Evolutionary conservation across 805 yeast species (phyloP), one percentile per base, ranked within the genome.

Genomic region (Myxozyma kluyveri): DNA sequence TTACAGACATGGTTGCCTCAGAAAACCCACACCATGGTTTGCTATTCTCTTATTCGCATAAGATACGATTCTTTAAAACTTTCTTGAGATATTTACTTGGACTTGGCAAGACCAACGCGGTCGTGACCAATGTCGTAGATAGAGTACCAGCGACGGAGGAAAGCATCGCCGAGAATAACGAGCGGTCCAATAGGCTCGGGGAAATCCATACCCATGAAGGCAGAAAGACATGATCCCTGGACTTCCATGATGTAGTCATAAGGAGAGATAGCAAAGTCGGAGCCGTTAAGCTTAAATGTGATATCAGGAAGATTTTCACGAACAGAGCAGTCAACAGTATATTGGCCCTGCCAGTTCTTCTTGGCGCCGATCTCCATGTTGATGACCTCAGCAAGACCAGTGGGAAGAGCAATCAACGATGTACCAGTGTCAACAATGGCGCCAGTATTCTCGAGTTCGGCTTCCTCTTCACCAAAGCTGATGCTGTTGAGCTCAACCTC

Each of bases 381-480:
- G 69, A 93, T 75, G 64, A 93, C 86, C 75, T 93, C 99, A 45
- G 99, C 98, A 67, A 93, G 76, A 47, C 93, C 91, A 24, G 96
- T 84, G 63, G 99, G 99, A 67, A 93, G 78, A 43, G 96, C 89
- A 71, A 93, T 86, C 71, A 93, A 79, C 35, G 98, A 91, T 60
- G 99, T 93, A 73, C 99, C 99, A 52, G 99, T 93, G 72, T 93
- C 99, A 67, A 93, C 89, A 56, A 96, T 96, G 65, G 97, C 99
- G 69, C 99, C 99, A 57, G 89, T 83, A 65, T 75, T 75, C 62
- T 78, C 80, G 66, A 93, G 81, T 63, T 77, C 80, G 45, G 98
- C 96, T 66, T 79, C 87, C 74, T 93, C 96, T 62, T 86, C 86
- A 65, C 99, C 99, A 58, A 93, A 78, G 40, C 90, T 88, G 69